Conservation (phyloP, 192 early-diverging fungal species). For the Coemansia interrupta region DNA sequence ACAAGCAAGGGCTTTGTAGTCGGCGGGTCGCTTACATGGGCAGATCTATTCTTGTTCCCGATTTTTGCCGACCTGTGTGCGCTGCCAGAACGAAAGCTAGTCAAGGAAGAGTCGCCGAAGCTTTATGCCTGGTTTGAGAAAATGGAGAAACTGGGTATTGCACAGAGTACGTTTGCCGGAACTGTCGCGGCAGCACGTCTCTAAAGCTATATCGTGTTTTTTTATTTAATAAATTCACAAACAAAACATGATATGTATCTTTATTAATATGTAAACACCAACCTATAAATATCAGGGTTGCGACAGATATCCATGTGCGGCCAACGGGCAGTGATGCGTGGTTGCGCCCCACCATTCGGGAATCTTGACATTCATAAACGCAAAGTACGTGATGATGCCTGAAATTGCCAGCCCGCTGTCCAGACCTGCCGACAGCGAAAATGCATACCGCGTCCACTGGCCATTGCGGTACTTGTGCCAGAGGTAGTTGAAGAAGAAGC, state of each 20-base stretch:
- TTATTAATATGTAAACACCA: no score
- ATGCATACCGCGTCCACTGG: slow-evolving; percentile 64
- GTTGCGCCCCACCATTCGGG: slow-evolving; percentile 50
- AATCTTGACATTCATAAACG: slow-evolving; percentile 34
- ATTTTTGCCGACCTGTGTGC: slow-evolving; percentile 23
- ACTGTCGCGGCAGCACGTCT: slow-evolving; percentile 27
- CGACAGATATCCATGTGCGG: slow-evolving; percentile 18
- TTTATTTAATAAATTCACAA: neutral
- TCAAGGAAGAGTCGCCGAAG: slow-evolving; percentile 14
- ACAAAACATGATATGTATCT: no score
- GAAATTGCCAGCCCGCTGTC: slow-evolving; percentile 55
- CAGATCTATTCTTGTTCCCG: slow-evolving; percentile 37
- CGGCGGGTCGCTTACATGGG: slow-evolving; percentile 33
- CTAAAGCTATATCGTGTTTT: neutral
- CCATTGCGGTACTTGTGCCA: slow-evolving; percentile 61
- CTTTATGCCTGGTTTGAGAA: slow-evolving; percentile 25
- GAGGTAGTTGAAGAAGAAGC: slow-evolving; percentile 68
- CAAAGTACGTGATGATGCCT: slow-evolving; percentile 47
- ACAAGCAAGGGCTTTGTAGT: slow-evolving; percentile 9
- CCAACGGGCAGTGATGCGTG: slow-evolving; percentile 37
- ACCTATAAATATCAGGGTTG: slow-evolving; percentile 6
- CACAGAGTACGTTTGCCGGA: slow-evolving; percentile 14
- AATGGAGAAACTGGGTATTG: slow-evolving; percentile 16
- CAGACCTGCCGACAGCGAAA: slow-evolving; percentile 56
- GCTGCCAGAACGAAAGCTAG: slow-evolving; percentile 11